Base-by-base conservation (phyloP, 2,329 filamentous ascomycete genomes). In the Decorospora gaudefroyi region DNA sequence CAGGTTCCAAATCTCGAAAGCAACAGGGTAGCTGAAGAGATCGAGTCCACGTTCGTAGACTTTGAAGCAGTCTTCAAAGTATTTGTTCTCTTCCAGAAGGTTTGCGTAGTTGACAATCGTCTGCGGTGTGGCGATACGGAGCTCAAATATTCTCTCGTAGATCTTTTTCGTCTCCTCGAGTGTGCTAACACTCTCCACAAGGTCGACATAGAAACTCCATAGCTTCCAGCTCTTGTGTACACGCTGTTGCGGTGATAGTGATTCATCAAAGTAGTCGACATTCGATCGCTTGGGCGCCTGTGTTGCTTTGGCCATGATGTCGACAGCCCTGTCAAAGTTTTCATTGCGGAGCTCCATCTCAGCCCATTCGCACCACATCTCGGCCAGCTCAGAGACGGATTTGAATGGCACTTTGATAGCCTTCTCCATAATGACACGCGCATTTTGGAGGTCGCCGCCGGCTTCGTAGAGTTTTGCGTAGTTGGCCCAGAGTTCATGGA, bases 151-250 rank as follows among this genome's bases (percentile, higher is more conserved):
- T 42, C 93, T 82, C 69, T 99, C 93, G 71, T 99, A 99, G 1
- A 97, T 86, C 68, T 90, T 92, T 68, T 84, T 88, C 0, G 92
- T 96, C 72, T 97, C 92, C 15, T 96, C 90, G 11, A 99, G 73
- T 0, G 87, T 89, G 49, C 88, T 86, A 21, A 96, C 91, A 69
- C 90, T 96, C 70, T 99, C 93, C 2, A 99, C 91, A 1, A 99
- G 81, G 68, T 99, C 93, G 27, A 99, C 91, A 62, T 99, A 99
- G 76, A 99, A 99, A 72, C 90, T 96, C 93, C 93, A 99, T 8
- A 99, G 75, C 70, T 97, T 99, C 93, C 93, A 99, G 67, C 90
- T 96, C 78, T 99, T 99, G 75, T 99, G 93, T 3, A 99, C 88
- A 51, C 95, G 83, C 74, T 97, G 93, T 68, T 99, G 93, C 3